These are phyloP conservation scores for Chlamydomonas sp. DNA, from an alignment of 139 green algal species.

Conservation along the genomic window DNA sequence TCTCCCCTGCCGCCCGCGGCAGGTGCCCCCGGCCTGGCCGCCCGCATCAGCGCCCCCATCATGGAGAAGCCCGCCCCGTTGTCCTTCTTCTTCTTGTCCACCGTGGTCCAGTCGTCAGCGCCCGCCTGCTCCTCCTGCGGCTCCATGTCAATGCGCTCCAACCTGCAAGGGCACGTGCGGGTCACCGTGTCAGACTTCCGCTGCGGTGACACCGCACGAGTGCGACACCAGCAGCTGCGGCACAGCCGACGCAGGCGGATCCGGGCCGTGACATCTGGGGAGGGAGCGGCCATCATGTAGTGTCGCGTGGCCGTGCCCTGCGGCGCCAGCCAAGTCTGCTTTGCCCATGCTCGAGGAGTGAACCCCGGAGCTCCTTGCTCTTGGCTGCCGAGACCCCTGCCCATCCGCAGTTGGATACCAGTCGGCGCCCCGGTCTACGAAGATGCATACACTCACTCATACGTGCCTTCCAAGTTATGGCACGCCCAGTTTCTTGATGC, in stretches of 20 bases:
- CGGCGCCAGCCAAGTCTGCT: background rate
- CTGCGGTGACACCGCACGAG: slow-evolving; percentile 55
- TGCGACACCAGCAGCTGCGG: no score
- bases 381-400: no score
- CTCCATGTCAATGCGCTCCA: background rate
- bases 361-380: background rate
- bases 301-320: no score
- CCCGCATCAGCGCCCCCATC: background rate
- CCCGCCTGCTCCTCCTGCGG: background rate
- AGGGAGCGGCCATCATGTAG: no score
- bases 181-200: background rate
- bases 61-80: background rate
- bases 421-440: no score
- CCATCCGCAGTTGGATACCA: no score
- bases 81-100: slow-evolving; percentile 29
- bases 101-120: slow-evolving; percentile 27
- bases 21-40: background rate
- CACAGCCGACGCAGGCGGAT: no score
- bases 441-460: background rate
- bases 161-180: background rate
- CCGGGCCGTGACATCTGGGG: no score
- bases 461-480: background rate
- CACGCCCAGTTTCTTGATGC: background rate
- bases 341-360: background rate
- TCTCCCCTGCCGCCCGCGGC: background rate